Evolutionary conservation across 345 rosid species (phyloP), one percentile per base, ranked within the genome.

Genomic region (Heritiera fomes): DNA sequence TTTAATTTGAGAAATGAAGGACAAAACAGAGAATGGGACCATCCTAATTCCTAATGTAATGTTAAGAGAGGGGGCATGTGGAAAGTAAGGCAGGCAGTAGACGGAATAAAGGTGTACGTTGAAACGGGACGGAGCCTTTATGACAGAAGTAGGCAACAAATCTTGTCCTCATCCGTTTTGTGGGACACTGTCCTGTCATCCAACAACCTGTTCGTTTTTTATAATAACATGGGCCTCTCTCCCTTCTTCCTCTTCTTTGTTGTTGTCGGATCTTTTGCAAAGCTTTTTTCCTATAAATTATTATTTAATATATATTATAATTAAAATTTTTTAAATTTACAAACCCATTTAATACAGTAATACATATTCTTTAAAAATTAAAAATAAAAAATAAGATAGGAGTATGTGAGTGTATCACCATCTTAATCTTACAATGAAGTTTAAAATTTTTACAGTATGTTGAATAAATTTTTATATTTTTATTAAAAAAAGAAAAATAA

Each of bases 131-230:
- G 75, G 75, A 32, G 15, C 15, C 1, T 14, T 34, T 34, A 34
- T 71, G 75, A 71, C 55, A 53, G 23, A 11, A 41, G 28, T 49
- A 50, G 58, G 38, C 38, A 34, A 3, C 59, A 49, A 28, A 15
- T 28, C 14, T 71, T 71, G 75, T 71, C 75, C 18, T 71, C 61
- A 14, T 52, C 46, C 75, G 75, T 71, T 71, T 17, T 71, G 75
- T 71, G 75, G 75, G 75, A 50, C 61, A 32, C 28, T 71, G 75
- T 71, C 14, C 46, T 71, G 11, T 52, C 75, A 50, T 71, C 8
- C 52, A 71, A 71, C 75, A 71, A 61, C 61, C 75, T 52, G 75
- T 71, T 71, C 60, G 52, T 71, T 70, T 70, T 58, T 28, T 47
- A 49, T 58, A 70, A 23, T 1, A 7, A 70, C 34, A 50, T 50